Base-by-base conservation (phyloP, 2,329 filamentous ascomycete genomes). In the Pseudogymnoascus sp. region DNA sequence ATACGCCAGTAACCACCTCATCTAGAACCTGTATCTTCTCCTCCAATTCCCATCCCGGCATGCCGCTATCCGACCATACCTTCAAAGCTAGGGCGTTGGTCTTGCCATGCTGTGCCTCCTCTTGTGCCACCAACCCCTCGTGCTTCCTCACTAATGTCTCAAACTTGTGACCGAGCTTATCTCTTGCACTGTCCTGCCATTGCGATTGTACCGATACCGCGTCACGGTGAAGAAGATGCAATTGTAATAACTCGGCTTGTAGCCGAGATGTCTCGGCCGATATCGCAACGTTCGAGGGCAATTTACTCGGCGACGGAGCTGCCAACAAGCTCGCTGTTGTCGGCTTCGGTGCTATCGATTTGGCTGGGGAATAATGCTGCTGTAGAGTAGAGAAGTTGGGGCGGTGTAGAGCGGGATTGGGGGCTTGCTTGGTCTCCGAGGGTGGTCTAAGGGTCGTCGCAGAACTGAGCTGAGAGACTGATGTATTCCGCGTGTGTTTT, bases 301-400 rank as follows among this genome's bases (percentile, higher is more conserved):
- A 78, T 69, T 87, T 86, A 31, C 82, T 83, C 0, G 86, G 85
- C 2, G 84, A 83, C 0, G 85, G 82, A 0, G 85, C 83, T 17
- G 82, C 83, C 50, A 87, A 79, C 73, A 79, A 81, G 42, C 80
- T 77, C 13, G 83, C 77, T 0, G 83, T 83, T n/a, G 84, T 77
- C 4, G 86, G 84, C 65, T 89, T 89, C 0, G 86, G 83, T 0
- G 82, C 80, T 7, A 79, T 75, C 3, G 77, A 78, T 70, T 88
- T 88, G 50, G 83, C 82, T 0, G 87, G 87, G 29, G 84, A 87
- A 75, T 83, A 88, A 74, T 88, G 85, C 68, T 89, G 86, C 68
- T 89, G 86, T 40, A 84, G 80, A 0, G 82, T 87, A 59, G 79
- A 83, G 73, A 88, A 88, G 10, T 68, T 64, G 19, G 72, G 72